Evolutionary conservation across 2,329 filamentous ascomycete species (phyloP), one percentile per base, ranked within the genome.

Genomic region (Cladosporium phlei): DNA sequence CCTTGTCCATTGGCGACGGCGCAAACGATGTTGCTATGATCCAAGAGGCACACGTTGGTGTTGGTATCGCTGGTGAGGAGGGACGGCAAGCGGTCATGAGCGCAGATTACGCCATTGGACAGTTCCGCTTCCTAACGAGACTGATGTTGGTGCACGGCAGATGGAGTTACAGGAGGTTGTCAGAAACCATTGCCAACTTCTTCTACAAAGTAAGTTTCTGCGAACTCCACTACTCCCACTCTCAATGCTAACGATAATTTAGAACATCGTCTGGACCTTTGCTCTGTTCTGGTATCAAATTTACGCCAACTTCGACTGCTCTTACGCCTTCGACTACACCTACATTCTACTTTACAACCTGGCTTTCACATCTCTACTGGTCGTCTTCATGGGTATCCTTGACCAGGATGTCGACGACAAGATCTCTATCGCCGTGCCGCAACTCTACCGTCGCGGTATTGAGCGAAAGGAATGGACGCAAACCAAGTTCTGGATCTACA

Each of bases 11-110:
- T 50, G 90, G 90, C 51, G 90, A 96, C 60, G 90, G 90, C 61
- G 90, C 90, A 62, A 96, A 96, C 65, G 90, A 96, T 67, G 88
- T 96, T 52, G 89, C 90, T 56, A 96, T 96, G 90, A 96, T 96
- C 59, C 90, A 96, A 68, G 89, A 95, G 68, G 90, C 90, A 12
- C 88, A 96, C 65, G 88, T 96, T n/a, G 90, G 90, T 65, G 89
- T 96, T 33, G 90, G 90, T 68, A 95, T 96, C 65, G 89, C 88
- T 52, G 90, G 90, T 69, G 85, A 91, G 54, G 90, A 95, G 74
- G 89, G 89, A 57, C 79, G 90, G 57, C 88, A 95, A 67, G 90
- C 90, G 27, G 89, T 87, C 60, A 96, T 96, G 90, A 95, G 88
- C 28, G 93, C 90, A 3, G 90, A 96, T 65, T 96, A 95, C 63